phyloP scores from a whole-genome alignment of 306 rosid genomes.

The Corylus heterophylla region DNA sequence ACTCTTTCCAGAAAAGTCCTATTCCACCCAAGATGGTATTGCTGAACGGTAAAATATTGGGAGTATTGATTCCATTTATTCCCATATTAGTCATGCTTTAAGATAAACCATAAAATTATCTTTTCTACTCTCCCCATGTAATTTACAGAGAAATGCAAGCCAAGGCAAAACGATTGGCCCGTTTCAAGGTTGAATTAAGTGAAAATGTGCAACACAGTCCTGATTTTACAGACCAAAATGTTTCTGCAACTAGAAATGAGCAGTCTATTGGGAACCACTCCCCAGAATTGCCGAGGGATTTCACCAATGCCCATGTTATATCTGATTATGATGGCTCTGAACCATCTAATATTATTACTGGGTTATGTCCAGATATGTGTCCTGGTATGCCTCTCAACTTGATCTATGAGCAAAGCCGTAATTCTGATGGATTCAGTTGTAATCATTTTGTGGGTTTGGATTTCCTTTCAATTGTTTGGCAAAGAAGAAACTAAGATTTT shows the following conservation, averaged over 20 bases:
- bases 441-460: conserved; percentile 15
- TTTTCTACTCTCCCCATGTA: conserved; percentile 18
- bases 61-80: conserved; percentile 23
- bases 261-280: conserved; percentile 35
- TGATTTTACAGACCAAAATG: conserved; percentile 46
- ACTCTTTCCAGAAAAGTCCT: conserved; percentile 44
- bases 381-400: conserved; percentile 65
- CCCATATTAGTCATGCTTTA: conserved; percentile 10
- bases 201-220: conserved; percentile 46
- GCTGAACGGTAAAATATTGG: conserved; percentile 66
- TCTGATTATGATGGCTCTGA: conserved; percentile 58
- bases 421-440: conserved; percentile 9
- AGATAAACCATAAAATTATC: background rate
- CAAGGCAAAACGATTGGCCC: conserved; percentile 92
- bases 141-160: conserved; percentile 73
- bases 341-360: conserved; percentile 62
- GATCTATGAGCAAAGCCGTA: conserved; percentile 30
- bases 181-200: conserved; percentile 79
- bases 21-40: conserved; percentile 47
- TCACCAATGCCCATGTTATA: conserved; percentile 37
- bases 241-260: conserved; percentile 40
- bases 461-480: conserved; percentile 12
- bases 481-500: background rate
- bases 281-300: conserved; percentile 47
- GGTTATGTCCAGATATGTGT: conserved; percentile 93